Evolutionary conservation across 2,329 filamentous ascomycete species (phyloP), one percentile per base, ranked within the genome.

Genomic region (Scedosporium boydii): DNA sequence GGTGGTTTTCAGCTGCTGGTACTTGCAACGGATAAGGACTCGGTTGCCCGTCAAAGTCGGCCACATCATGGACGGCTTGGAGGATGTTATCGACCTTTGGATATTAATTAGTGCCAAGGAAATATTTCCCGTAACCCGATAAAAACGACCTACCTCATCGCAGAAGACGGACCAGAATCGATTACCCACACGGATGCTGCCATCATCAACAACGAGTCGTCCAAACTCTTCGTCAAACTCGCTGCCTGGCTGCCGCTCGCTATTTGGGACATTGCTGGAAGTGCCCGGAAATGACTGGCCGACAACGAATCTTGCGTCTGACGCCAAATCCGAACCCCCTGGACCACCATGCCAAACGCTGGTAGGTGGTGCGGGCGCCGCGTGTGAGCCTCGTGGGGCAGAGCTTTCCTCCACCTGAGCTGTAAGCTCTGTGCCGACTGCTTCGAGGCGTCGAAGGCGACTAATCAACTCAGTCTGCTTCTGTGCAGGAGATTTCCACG

Each of bases 111-210:
- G 42, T 18, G 10, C 6, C 12, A 18, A 16, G 42, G n/a, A 14
- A 46, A 14, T 46, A 46, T 46, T 16, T 5, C 14, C 10, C n/a
- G 12, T 14, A 46, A 46, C n/a, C 42, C 4, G 4, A 46, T 14
- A 46, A 7, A 3, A 23, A 14, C 10, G n/a, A 46, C 42, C n/a
- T 18, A 46, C 42, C 42, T 46, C 42, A 18, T 46, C 42, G 51
- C 71, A 72, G 55, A 73, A 73, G 6, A 72, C 67, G 4, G 70
- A 65, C 71, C 71, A 73, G 60, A 73, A 72, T 0, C 68, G 66
- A 12, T 71, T 72, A 16, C 67, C 70, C 18, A 72, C 67, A 38
- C 69, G 69, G 9, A 72, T 63, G 6, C 63, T 44, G 1, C 69
- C 69, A 58, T 68, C 65, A 41, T 66, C 68, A 9, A 69, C 63